Evolutionary conservation across 495 filamentous ascomycete genomes (phyloP).

Genomic region (Neurospora sp.): DNA sequence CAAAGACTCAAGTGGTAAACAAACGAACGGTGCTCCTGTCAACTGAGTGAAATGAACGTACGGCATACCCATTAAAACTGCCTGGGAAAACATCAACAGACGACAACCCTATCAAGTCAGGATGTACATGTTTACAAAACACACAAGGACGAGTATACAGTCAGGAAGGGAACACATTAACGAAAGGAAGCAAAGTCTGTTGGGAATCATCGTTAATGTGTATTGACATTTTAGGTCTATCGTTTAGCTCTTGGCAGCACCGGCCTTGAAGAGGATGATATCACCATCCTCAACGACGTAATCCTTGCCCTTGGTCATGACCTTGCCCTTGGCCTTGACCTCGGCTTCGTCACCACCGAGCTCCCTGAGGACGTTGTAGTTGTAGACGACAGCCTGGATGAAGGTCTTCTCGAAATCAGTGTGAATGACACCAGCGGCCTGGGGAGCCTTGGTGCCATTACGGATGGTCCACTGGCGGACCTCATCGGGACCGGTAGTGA

Average conservation of each 20-base stretch:
- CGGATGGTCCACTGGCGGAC: slow-evolving; percentile 98
- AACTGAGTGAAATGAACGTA: no score
- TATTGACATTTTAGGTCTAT: background rate
- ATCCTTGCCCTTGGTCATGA: slow-evolving; percentile 99
- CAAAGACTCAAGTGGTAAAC: background rate
- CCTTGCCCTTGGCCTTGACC: slow-evolving; percentile 87
- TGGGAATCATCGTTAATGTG: background rate
- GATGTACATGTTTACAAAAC: background rate
- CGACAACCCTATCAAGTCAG: no score
- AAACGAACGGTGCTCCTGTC: background rate
- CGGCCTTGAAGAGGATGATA: slow-evolving; percentile 85
- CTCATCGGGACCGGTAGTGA: slow-evolving; percentile 94
- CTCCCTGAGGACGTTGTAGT: slow-evolving; percentile 70
- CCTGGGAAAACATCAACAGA: no score
- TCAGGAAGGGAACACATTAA: background rate
- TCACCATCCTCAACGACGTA: slow-evolving; percentile 77
- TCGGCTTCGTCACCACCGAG: slow-evolving; percentile 79
- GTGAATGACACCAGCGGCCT: slow-evolving; percentile 96
- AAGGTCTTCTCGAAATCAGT: slow-evolving; percentile 99
- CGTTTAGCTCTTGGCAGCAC: slow-evolving; percentile 70
- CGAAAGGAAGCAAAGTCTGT: background rate
- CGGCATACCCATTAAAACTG: no score
- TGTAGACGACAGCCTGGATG: slow-evolving; percentile 91
- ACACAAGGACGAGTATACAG: background rate
- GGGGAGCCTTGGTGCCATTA: slow-evolving; percentile 91